Conservation (phyloP, 1,139 yeast genomes). For the Candida sanyaensis region DNA sequence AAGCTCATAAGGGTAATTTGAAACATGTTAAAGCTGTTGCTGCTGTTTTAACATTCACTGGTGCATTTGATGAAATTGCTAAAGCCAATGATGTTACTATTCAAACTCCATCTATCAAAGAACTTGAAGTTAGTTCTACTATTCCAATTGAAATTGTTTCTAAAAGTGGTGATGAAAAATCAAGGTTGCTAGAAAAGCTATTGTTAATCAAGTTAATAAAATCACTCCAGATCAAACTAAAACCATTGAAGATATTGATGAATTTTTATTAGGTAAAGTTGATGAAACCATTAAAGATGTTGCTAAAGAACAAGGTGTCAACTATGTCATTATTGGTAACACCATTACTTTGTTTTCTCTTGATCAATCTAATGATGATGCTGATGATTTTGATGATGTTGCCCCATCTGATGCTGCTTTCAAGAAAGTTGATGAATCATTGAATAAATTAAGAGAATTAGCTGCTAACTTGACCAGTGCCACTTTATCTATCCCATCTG, state of each 20-base stretch:
- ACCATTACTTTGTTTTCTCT: slow-evolving; percentile 41
- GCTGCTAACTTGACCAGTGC: slow-evolving; percentile 56
- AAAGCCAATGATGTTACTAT: slow-evolving; percentile 52
- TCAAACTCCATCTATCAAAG: slow-evolving; percentile 50
- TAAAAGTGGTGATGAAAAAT: slow-evolving; percentile 36
- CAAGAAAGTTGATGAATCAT: slow-evolving; percentile 45
- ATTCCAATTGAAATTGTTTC: slow-evolving; percentile 47
- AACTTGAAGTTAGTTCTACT: slow-evolving; percentile 23
- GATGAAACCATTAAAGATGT: slow-evolving; percentile 45
- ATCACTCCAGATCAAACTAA: slow-evolving; percentile 68
- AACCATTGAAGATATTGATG: slow-evolving; percentile 66
- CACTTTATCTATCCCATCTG: slow-evolving; percentile 52
- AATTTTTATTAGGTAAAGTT: slow-evolving; percentile 60
- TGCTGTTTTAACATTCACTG: slow-evolving; percentile 58
- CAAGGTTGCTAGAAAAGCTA: slow-evolving; percentile 56
- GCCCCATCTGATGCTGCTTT: slow-evolving; percentile 36
- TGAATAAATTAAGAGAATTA: slow-evolving; percentile 59
- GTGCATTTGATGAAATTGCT: slow-evolving; percentile 49
- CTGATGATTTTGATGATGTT: slow-evolving; percentile 43
- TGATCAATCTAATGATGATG: slow-evolving; percentile 21
- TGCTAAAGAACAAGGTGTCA: slow-evolving; percentile 52
- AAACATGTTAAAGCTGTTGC: slow-evolving; percentile 77
- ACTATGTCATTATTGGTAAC: slow-evolving; percentile 55
- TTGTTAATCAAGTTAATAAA: slow-evolving; percentile 73
- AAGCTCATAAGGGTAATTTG: slow-evolving; percentile 81